Evolutionary conservation across 139 green algal species (phyloP).

Genomic region (Picocystis salinarum): DNA sequence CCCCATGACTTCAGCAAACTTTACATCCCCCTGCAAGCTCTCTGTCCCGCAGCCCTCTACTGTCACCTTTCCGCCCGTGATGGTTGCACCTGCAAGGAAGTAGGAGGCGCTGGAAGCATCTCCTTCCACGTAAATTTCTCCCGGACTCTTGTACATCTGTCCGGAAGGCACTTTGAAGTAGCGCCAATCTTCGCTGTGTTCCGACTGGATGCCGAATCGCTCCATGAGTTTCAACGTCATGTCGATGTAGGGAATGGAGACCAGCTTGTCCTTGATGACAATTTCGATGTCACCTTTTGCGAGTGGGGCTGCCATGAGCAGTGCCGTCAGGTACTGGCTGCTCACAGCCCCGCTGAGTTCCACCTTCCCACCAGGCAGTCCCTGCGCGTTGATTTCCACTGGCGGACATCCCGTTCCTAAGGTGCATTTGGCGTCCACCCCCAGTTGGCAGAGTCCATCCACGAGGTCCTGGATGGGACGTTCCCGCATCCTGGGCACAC

Average conservation of each 20-base stretch:
- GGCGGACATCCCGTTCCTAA: constrained; percentile 89
- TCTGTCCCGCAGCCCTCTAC: constrained; percentile 87
- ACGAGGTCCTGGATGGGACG: constrained; percentile 76
- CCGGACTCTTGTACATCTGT: constrained; percentile 74
- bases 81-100: constrained; percentile 87
- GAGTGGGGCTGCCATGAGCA: constrained; percentile 91
- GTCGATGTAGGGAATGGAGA: constrained; percentile 89
- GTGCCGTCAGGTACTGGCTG: constrained; percentile 86
- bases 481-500: constrained; percentile 81
- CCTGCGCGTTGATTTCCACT: constrained; percentile 58
- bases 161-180: constrained; percentile 20
- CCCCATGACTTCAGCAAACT: constrained; percentile 89
- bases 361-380: constrained; percentile 65
- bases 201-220: constrained; percentile 22
- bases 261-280: constrained; percentile 78
- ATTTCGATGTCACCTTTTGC: constrained; percentile 48
- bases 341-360: background rate
- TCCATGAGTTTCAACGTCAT: constrained; percentile 98
- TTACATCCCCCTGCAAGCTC: constrained; percentile 76
- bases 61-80: constrained; percentile 68
- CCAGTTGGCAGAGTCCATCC: constrained; percentile 75
- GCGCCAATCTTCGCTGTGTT: constrained; percentile 4
- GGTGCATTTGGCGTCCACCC: constrained; percentile 73
- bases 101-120: constrained; percentile 81
- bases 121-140: constrained; percentile 83